Evolutionary conservation across 495 filamentous ascomycete species (phyloP).

Genomic region (Cladorrhinum samala): DNA sequence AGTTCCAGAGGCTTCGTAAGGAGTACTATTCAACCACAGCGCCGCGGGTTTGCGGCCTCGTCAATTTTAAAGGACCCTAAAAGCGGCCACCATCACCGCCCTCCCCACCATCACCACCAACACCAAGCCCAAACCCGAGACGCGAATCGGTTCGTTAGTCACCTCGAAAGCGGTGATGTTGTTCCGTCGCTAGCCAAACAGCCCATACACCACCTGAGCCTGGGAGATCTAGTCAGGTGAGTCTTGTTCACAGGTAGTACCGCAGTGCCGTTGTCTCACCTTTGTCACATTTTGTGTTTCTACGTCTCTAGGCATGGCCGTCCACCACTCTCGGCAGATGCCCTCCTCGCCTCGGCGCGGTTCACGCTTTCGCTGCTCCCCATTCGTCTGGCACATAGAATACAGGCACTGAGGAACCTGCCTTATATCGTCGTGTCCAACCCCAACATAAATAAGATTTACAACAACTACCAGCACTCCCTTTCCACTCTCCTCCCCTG

Average conservation of each 20-base stretch:
- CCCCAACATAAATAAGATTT: slow-evolving; percentile 84
- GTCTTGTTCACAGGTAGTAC: slow-evolving; percentile 5
- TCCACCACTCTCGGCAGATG: slow-evolving; percentile 72
- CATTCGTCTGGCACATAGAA: slow-evolving; percentile 88
- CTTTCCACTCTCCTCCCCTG: slow-evolving; percentile 83
- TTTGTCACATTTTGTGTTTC: background rate
- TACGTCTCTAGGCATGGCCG: slow-evolving; percentile 93
- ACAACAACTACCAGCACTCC: slow-evolving; percentile 90
- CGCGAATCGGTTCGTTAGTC: slow-evolving; percentile 4
- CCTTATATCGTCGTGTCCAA: slow-evolving; percentile 98
- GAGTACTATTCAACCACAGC: slow-evolving; percentile 1
- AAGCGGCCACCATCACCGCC: slow-evolving; percentile 6
- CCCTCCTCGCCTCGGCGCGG: slow-evolving; percentile 82
- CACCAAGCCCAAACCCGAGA: background rate
- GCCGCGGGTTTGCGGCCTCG: slow-evolving; percentile 1
- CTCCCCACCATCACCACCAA: slow-evolving; percentile 1
- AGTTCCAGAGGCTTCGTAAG: slow-evolving; percentile 22
- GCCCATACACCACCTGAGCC: slow-evolving; percentile 71
- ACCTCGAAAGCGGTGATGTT: slow-evolving; percentile 51
- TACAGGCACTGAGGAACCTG: slow-evolving; percentile 84
- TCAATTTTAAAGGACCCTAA: slow-evolving; percentile 12
- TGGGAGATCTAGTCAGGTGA: slow-evolving; percentile 85
- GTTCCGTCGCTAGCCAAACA: slow-evolving; percentile 71
- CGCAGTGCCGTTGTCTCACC: background rate
- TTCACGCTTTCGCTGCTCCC: slow-evolving; percentile 91